phyloP scores from a whole-genome alignment of 208 protist genomes.

The Trypanosoma theileri region DNA sequence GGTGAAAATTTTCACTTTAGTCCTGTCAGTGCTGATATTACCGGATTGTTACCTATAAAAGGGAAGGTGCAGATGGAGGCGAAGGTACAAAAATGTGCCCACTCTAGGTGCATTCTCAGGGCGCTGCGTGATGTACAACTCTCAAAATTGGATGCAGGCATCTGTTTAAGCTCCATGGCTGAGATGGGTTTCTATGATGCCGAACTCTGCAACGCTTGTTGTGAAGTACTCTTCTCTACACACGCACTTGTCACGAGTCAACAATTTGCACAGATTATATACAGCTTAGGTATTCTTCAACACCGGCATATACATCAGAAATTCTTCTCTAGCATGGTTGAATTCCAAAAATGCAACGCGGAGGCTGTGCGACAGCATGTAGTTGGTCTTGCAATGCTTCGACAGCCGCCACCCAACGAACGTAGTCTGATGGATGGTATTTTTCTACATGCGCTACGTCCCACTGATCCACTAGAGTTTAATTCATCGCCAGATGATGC shows the following conservation, averaged over 20 bases:
- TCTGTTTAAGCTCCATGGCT: constrained; percentile 68
- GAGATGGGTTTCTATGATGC: constrained; percentile 80
- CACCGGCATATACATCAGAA: constrained; percentile 83
- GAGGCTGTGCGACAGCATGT: constrained; percentile 60
- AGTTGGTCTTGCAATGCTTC: constrained; percentile 83
- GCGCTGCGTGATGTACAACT: constrained; percentile 51
- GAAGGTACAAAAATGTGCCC: constrained; percentile 76
- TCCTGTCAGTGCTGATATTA: constrained; percentile 50
- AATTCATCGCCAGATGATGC: constrained; percentile 32
- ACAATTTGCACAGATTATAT: constrained; percentile 79
- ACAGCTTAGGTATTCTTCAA: constrained; percentile 80
- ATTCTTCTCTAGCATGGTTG: constrained; percentile 70
- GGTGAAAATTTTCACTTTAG: constrained; percentile 62
- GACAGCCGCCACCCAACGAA: constrained; percentile 61
- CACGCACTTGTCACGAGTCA: constrained; percentile 72
- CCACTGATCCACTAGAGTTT: constrained; percentile 32
- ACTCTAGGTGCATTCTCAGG: constrained; percentile 64
- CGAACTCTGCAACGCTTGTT: constrained; percentile 80
- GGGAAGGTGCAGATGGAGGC: constrained; percentile 85
- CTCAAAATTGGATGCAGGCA: constrained; percentile 75
- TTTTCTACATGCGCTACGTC: constrained; percentile 81
- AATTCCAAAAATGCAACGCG: constrained; percentile 68
- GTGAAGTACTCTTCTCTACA: constrained; percentile 64
- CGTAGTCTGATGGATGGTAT: constrained; percentile 63
- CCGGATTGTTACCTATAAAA: constrained; percentile 72